phyloP scores from a whole-genome alignment of 2,329 filamentous ascomycete genomes.

The Helminthosporium solani region DNA sequence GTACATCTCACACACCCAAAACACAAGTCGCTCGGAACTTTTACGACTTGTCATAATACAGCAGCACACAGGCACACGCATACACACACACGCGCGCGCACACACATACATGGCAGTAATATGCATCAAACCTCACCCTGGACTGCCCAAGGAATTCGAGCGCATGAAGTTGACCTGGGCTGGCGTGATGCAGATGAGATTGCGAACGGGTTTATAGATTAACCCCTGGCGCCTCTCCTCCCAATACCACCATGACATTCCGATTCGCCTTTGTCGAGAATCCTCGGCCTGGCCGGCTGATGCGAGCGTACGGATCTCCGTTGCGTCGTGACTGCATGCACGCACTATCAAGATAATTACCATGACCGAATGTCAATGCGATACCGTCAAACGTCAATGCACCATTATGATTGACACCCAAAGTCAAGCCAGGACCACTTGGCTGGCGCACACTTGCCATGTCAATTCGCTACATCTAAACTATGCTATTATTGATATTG shows the following conservation, averaged over 20 bases:
- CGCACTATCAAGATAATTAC: too few species aligned
- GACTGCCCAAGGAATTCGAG: not conserved
- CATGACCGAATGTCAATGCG: too few species aligned
- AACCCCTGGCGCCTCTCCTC: not conserved
- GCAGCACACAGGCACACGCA: slow-evolving; percentile 6
- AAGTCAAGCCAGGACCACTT: too few species aligned
- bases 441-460: too few species aligned
- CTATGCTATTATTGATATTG: too few species aligned
- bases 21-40: slow-evolving; percentile 1
- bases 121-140: too few species aligned
- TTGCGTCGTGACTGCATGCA: not conserved
- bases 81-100: not conserved
- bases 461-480: too few species aligned
- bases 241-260: not conserved
- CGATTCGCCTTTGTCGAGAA: slow-evolving; percentile 6
- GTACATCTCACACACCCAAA: not conserved
- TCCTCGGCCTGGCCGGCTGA: not conserved
- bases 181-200: slow-evolving; percentile 1
- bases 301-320: not conserved
- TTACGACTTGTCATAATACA: slow-evolving; percentile 9
- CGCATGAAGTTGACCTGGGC: slow-evolving; percentile 5
- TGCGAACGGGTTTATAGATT: not conserved
- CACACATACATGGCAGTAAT: too few species aligned
- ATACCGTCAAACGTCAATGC: too few species aligned
- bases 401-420: too few species aligned